Conservation (phyloP, 2,329 filamentous ascomycete species). For the Sodiomyces alkalinus region DNA sequence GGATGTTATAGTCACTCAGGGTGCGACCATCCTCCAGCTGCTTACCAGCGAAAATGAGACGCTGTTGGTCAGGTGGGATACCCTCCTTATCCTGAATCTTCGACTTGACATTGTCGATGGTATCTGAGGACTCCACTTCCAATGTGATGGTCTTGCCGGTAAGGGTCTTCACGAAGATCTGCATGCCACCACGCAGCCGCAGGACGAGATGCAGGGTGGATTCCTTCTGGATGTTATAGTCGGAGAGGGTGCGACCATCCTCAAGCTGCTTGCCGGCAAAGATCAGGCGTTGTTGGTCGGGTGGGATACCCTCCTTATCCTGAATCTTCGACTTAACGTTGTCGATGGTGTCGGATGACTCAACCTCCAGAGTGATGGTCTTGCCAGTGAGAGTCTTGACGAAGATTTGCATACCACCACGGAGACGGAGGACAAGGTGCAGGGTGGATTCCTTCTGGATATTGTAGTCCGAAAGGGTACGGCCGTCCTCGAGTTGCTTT, state of each 20-base stretch:
- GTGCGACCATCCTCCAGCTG: constrained; percentile 87
- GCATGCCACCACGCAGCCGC: constrained; percentile 68
- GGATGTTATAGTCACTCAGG: constrained; percentile 81
- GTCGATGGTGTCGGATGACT: constrained; percentile 81
- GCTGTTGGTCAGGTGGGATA: constrained; percentile 88
- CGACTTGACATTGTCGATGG: constrained; percentile 85
- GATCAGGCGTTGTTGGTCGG: constrained; percentile 86
- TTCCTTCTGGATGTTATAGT: constrained; percentile 97
- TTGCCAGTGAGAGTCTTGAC: constrained; percentile 83
- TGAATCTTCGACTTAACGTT: constrained; percentile 93
- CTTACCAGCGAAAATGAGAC: constrained; percentile 86
- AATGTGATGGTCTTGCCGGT: constrained; percentile 87
- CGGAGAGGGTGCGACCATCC: constrained; percentile 76
- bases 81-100: constrained; percentile 94
- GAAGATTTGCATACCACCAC: constrained; percentile 82
- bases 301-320: constrained; percentile 85
- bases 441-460: constrained; percentile 88
- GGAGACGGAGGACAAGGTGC: constrained; percentile 73
- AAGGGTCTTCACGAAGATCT: constrained; percentile 71
- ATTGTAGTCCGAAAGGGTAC: constrained; percentile 84
- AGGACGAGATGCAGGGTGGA: constrained; percentile 70
- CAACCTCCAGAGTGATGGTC: constrained; percentile 86
- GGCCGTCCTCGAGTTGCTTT: constrained; percentile 91
- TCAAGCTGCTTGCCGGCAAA: constrained; percentile 90
- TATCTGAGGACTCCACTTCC: constrained; percentile 78